Percentiles rank a stretch among this genome's conserved stretches.
phyloP scores from a whole-genome alignment of 306 rosid species.

The Prunus mongolica region DNA sequence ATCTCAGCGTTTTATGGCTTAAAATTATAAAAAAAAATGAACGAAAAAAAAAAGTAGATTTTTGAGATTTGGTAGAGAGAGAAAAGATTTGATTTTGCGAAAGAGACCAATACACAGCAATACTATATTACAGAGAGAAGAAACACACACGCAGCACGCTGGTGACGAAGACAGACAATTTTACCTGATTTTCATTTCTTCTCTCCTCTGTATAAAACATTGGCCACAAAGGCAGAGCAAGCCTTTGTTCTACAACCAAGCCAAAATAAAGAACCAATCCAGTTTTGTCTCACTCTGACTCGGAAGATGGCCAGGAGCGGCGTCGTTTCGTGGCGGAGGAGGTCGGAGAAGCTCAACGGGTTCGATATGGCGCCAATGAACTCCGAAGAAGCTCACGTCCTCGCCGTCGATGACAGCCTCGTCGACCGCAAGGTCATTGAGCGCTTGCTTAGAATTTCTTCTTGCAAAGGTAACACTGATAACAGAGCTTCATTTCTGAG shows the following conservation, averaged over 20 bases:
- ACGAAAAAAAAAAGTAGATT: constrained; percentile 26
- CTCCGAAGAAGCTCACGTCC: constrained; percentile 72
- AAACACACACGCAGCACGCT: not conserved
- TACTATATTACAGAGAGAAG: constrained; percentile 1
- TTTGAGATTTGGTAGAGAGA: constrained; percentile 47
- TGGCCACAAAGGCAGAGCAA: constrained; percentile 26
- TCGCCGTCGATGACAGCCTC: constrained; percentile 94
- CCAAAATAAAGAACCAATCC: not conserved
- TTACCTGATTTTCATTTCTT: constrained; percentile 17
- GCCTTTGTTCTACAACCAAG: constrained; percentile 6
- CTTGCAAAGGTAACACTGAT: constrained; percentile 58
- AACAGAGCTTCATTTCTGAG: not conserved
- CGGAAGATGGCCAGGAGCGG: constrained; percentile 43
- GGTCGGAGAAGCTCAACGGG: constrained; percentile 35
- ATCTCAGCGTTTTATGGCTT: constrained; percentile 66
- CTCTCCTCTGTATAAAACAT: constrained; percentile 33
- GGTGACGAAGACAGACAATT: constrained; percentile 20
- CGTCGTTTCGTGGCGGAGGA: constrained; percentile 42
- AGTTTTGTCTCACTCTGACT: not conserved
- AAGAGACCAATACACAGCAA: constrained; percentile 26
- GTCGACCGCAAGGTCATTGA: constrained; percentile 89
- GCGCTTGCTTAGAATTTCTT: constrained; percentile 67
- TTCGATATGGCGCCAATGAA: constrained; percentile 18
- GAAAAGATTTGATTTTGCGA: constrained; percentile 73
- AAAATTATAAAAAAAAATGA: constrained; percentile 19